Evolutionary conservation across 148 eudicot genomes (phyloP).

Genomic region (Dysphania ambrosioides): DNA sequence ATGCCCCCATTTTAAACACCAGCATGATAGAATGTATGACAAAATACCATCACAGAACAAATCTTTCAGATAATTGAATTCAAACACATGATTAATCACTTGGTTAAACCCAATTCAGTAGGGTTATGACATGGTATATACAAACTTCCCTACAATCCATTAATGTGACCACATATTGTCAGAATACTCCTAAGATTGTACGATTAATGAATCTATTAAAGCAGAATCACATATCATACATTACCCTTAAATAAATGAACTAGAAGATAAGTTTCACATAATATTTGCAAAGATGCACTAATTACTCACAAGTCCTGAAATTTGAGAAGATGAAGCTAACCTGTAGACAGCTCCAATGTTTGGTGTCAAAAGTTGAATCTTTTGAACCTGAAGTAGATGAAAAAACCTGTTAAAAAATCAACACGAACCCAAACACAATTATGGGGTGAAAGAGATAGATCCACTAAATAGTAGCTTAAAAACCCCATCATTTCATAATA

Average conservation of each 20-base stretch:
- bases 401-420: neutral
- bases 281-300: no score
- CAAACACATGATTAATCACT: neutral
- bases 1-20: neutral
- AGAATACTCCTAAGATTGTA: neutral
- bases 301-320: no score
- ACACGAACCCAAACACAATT: neutral
- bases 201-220: neutral
- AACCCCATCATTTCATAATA: neutral
- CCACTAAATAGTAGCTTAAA: neutral
- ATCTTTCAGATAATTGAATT: neutral
- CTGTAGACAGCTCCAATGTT: constrained; percentile 98
- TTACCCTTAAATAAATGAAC: neutral
- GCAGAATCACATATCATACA: neutral
- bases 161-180: neutral
- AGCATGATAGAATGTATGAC: neutral
- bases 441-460: neutral
- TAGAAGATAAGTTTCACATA: neutral
- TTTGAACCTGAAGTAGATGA: constrained; percentile 64
- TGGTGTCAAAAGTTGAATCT: constrained; percentile 93
- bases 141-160: neutral
- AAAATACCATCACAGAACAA: neutral
- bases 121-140: neutral
- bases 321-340: constrained; percentile 32
- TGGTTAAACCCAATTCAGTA: neutral